phyloP scores from a whole-genome alignment of 371 early-diverging fungal species.

The Conidiobolus incongruus region DNA sequence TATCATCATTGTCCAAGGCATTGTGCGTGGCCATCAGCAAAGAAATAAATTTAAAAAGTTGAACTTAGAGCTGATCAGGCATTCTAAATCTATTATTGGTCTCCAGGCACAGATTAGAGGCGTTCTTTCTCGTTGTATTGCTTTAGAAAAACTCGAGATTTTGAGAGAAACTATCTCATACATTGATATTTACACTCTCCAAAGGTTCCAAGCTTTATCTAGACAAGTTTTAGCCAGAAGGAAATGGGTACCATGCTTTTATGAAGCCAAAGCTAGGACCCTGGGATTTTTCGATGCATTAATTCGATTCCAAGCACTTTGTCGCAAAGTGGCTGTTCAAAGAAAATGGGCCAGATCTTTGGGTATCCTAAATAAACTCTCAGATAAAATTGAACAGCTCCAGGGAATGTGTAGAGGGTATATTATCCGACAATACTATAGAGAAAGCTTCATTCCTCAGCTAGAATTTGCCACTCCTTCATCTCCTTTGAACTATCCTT shows the following conservation, averaged over 20 bases:
- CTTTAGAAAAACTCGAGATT: not conserved
- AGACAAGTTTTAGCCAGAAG: not conserved
- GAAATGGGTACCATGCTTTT: not conserved
- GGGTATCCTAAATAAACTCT: not conserved
- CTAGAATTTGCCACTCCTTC: not conserved
- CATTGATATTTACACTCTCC: not conserved
- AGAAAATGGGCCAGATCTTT: constrained; percentile 5
- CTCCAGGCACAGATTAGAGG: constrained; percentile 34
- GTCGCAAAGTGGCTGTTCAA: constrained; percentile 4
- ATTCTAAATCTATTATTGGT: constrained; percentile 12
- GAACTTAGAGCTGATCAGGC: constrained; percentile 6
- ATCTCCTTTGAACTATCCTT: not conserved
- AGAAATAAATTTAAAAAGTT: not conserved
- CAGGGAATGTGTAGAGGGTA: constrained; percentile 2
- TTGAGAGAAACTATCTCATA: not conserved
- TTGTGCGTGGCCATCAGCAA: constrained; percentile 2
- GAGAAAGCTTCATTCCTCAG: not conserved
- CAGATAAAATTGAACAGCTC: constrained; percentile 16
- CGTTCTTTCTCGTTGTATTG: constrained; percentile 5
- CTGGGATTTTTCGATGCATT: constrained; percentile 1
- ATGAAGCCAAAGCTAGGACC: constrained; percentile 2
- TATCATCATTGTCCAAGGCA: constrained; percentile 2
- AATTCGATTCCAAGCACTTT: not conserved
- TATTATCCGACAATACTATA: not conserved
- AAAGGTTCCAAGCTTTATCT: constrained; percentile 1